Percentiles rank a stretch among this genome's conserved stretches.
phyloP scores from a whole-genome alignment of 805 yeast species.

The Teunomyces stri region DNA sequence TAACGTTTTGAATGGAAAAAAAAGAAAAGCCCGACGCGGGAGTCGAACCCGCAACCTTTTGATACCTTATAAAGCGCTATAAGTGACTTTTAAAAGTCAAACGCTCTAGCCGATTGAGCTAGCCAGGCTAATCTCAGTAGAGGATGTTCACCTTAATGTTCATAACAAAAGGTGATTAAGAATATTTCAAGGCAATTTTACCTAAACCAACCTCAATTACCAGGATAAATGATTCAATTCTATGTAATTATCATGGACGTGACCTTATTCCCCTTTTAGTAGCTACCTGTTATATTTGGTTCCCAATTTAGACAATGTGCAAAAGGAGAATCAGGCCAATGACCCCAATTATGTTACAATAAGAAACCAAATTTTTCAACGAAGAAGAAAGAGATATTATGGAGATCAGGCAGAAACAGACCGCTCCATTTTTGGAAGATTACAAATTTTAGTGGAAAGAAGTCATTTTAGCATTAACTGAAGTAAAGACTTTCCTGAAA shows the following conservation, averaged over 20 bases:
- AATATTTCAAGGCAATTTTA: too few relatives aligned
- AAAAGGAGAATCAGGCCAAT: too few relatives aligned
- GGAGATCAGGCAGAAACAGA: constrained; percentile 29
- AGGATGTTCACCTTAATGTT: too few relatives aligned
- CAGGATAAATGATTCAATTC: too few relatives aligned
- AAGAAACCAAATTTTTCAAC: constrained; percentile 35
- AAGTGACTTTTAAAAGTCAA: constrained; percentile 7
- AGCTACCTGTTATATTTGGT: too few relatives aligned
- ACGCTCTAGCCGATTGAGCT: constrained; percentile 12
- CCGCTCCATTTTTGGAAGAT: constrained; percentile 34
- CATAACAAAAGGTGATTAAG: too few relatives aligned
- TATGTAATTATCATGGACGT: too few relatives aligned
- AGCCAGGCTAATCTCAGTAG: constrained; percentile 5
- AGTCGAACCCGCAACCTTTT: constrained; percentile 12
- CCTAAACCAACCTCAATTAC: too few relatives aligned
- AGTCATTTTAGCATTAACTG: constrained; percentile 31
- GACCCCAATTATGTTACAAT: too few relatives aligned
- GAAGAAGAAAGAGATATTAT: constrained; percentile 38
- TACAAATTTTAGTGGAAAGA: constrained; percentile 27
- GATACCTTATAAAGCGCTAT: constrained; percentile 3
- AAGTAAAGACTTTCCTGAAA: constrained; percentile 33
- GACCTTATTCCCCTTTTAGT: too few relatives aligned
- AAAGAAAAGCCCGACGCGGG: constrained; percentile 11
- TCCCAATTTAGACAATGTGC: too few relatives aligned
- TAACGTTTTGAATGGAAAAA: neutral